Conservation (phyloP, 176 grass and related monocot genomes). For the Oropetium thomaeum region DNA sequence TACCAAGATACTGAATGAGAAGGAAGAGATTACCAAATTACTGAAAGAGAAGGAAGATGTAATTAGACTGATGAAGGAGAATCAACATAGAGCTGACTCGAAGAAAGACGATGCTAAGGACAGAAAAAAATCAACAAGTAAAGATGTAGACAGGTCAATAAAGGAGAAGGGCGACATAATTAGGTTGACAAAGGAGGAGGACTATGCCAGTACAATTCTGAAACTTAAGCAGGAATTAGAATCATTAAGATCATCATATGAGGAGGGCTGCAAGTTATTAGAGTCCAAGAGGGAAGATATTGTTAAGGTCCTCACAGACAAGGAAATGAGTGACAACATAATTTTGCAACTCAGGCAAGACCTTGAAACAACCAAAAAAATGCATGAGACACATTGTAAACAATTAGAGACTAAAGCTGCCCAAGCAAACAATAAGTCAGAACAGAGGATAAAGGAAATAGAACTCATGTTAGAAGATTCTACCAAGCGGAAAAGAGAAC, state of each 20-base stretch:
- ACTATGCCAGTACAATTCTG: constrained; percentile 44
- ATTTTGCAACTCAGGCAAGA: constrained; percentile 49
- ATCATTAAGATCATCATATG: constrained; percentile 43
- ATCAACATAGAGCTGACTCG: constrained; percentile 29
- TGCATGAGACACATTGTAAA: constrained; percentile 35
- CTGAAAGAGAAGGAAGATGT: constrained; percentile 40
- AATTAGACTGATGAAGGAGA: constrained; percentile 45
- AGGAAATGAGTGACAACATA: constrained; percentile 31
- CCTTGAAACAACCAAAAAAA: constrained; percentile 34
- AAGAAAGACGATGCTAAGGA: constrained; percentile 17
- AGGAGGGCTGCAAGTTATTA: constrained; percentile 46
- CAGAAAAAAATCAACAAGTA: background rate
- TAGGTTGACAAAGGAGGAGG: constrained; percentile 69
- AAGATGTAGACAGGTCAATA: constrained; percentile 34
- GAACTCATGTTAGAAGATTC: constrained; percentile 56
- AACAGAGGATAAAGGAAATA: constrained; percentile 53
- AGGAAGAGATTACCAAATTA: constrained; percentile 35
- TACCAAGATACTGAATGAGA: constrained; percentile 26
- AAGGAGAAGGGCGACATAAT: constrained; percentile 39
- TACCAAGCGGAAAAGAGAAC: constrained; percentile 48
- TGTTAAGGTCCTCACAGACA: constrained; percentile 37
- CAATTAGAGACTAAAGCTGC: constrained; percentile 41
- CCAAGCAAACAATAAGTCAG: constrained; percentile 39
- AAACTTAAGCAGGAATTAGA: constrained; percentile 64
- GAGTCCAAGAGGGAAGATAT: constrained; percentile 47